Evolutionary conservation across 2,329 filamentous ascomycete species (phyloP).

Genomic region (Capronia epimyces): DNA sequence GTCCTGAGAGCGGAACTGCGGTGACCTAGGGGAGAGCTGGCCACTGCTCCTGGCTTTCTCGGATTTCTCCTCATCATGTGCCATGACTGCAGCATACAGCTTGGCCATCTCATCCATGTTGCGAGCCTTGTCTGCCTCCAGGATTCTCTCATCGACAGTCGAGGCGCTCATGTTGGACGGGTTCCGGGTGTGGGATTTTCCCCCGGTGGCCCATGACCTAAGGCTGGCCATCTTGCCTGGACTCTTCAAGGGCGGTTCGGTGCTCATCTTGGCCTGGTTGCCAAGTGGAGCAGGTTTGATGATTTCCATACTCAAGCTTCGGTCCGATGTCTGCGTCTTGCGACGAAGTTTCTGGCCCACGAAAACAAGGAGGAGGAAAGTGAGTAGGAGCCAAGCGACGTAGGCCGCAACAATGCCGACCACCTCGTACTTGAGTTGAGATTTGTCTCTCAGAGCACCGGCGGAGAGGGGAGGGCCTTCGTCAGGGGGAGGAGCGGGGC

Average conservation of each 20-base stretch:
- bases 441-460: constrained; percentile 54
- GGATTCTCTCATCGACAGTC: constrained; percentile 69
- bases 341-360: constrained; percentile 54
- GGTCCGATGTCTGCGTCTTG: constrained; percentile 49
- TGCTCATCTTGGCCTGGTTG: constrained; percentile 14
- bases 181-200: constrained; percentile 34
- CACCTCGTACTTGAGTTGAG: constrained; percentile 72
- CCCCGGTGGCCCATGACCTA: constrained; percentile 38
- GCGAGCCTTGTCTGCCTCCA: constrained; percentile 67
- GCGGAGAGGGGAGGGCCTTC: constrained; percentile 57
- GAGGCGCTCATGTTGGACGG: constrained; percentile 51
- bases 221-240: constrained; percentile 36
- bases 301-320: constrained; percentile 53
- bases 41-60: constrained; percentile 19
- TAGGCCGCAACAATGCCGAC: constrained; percentile 80
- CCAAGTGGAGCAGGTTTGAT: constrained; percentile 40
- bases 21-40: constrained; percentile 22
- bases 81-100: constrained; percentile 87
- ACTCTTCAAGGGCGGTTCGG: constrained; percentile 30
- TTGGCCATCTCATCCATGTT: constrained; percentile 80
- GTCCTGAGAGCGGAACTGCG: constrained; percentile 20
- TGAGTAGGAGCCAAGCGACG: constrained; percentile 67
- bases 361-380: constrained; percentile 61
- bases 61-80: constrained; percentile 61
- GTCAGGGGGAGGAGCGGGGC: constrained; percentile 55